phyloP scores from a whole-genome alignment of 1,284 basidiomycete species.

The Mycena citricolor region DNA sequence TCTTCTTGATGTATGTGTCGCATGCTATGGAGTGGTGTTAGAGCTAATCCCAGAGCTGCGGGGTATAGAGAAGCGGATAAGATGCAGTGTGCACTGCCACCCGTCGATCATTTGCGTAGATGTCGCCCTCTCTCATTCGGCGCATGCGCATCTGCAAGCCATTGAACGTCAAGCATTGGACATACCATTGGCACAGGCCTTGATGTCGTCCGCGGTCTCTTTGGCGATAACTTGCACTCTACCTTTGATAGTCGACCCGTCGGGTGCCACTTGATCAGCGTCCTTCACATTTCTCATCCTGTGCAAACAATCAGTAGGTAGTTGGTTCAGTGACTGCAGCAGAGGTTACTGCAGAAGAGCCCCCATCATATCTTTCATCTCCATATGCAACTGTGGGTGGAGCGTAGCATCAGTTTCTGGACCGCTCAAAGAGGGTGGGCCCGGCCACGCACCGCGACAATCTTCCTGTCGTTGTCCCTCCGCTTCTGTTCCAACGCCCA shows the following conservation, averaged over 20 bases:
- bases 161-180: not conserved
- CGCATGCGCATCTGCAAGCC: too few relatives aligned
- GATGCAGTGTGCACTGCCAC: not conserved
- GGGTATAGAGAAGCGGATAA: not conserved
- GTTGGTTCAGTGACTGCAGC: not conserved
- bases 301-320: not conserved
- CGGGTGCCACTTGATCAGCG: slow-evolving; percentile 14
- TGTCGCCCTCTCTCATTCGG: too few relatives aligned
- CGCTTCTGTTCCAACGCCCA: slow-evolving; percentile 26
- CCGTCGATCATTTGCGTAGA: too few relatives aligned
- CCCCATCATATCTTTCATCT: slow-evolving; percentile 29
- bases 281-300: slow-evolving; percentile 21
- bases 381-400: slow-evolving; percentile 23
- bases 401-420: too few relatives aligned
- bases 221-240: slow-evolving; percentile 17
- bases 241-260: slow-evolving; percentile 18
- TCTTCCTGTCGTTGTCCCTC: slow-evolving; percentile 27
- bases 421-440: not conserved
- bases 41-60: too few relatives aligned
- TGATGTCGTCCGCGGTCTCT: slow-evolving; percentile 19
- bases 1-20: slow-evolving; percentile 17
- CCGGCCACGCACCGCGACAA: slow-evolving; percentile 24
- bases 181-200: slow-evolving; percentile 13
- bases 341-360: slow-evolving; percentile 23
- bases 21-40: slow-evolving; percentile 2